These are phyloP conservation scores for Solanum appendiculatum DNA, from an alignment of 257 asterid genomes.

Conservation along the genomic window DNA sequence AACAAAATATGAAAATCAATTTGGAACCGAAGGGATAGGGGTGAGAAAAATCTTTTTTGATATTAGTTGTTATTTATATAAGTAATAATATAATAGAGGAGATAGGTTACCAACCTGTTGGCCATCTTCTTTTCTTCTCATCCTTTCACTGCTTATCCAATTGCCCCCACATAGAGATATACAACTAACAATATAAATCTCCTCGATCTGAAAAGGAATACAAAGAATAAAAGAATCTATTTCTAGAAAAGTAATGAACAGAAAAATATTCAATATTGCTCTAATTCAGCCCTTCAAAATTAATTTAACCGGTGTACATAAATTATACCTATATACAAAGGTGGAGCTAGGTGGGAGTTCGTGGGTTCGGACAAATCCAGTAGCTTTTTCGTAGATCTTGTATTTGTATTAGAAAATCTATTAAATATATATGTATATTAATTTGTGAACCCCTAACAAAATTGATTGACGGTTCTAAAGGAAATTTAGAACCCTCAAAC, in stretches of 20 bases:
- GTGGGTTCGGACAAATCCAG: no score
- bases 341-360: no score
- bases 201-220: not conserved
- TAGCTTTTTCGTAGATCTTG: no score
- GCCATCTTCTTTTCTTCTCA: not conserved
- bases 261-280: not conserved
- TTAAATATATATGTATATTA: no score
- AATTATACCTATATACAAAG: no score
- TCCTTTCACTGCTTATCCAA: not conserved
- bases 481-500: no score
- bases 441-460: no score
- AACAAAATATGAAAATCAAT: not conserved
- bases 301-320: not conserved
- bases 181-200: not conserved
- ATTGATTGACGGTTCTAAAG: no score
- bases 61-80: not conserved
- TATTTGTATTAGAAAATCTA: no score
- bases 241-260: not conserved
- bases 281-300: not conserved
- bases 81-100: not conserved
- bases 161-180: not conserved
- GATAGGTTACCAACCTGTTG: not conserved
- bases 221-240: not conserved
- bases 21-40: not conserved
- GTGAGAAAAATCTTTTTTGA: not conserved